These are phyloP conservation scores for Rhodotorula diobovata DNA, from an alignment of 768 basidiomycete species.

Conservation along the genomic window DNA sequence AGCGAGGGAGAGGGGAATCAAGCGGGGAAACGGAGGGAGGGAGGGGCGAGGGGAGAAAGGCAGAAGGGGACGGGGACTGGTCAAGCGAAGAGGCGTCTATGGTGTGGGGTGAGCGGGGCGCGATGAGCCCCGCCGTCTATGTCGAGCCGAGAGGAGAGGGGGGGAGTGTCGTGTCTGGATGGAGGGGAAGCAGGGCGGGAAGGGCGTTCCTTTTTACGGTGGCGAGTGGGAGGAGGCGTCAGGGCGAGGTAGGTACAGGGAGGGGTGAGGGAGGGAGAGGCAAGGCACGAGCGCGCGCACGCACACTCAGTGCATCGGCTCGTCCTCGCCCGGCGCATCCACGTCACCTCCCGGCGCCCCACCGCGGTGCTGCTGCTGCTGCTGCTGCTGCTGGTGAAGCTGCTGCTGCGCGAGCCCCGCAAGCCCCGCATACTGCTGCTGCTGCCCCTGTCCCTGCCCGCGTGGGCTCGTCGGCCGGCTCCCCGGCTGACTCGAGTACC, in stretches of 20 bases:
- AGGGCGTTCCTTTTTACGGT: neutral
- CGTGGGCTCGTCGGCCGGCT: slow-evolving; percentile 4
- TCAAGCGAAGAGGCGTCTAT: neutral
- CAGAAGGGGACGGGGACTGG: neutral
- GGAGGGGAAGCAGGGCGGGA: neutral
- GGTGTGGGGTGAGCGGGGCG: neutral
- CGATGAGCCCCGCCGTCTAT: neutral
- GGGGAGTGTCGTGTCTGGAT: too few species aligned
- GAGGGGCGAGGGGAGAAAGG: neutral
- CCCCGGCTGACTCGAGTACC: neutral
- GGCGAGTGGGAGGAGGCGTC: too few species aligned
- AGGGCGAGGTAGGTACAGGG: neutral
- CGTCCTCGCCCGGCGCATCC: slow-evolving; percentile 1
- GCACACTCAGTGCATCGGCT: neutral
- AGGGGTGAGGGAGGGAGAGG: too few species aligned
- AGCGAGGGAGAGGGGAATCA: neutral
- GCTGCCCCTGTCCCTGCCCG: neutral
- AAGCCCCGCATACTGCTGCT: neutral
- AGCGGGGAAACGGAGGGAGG: too few species aligned
- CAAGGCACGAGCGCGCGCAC: too few species aligned
- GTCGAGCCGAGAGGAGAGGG: too few species aligned
- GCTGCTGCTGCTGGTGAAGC: too few species aligned
- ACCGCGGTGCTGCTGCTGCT: too few species aligned
- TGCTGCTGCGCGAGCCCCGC: neutral
- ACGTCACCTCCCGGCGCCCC: neutral